phyloP scores from a whole-genome alignment of 2,329 filamentous ascomycete species.

The Cladophialophora psammophila region DNA sequence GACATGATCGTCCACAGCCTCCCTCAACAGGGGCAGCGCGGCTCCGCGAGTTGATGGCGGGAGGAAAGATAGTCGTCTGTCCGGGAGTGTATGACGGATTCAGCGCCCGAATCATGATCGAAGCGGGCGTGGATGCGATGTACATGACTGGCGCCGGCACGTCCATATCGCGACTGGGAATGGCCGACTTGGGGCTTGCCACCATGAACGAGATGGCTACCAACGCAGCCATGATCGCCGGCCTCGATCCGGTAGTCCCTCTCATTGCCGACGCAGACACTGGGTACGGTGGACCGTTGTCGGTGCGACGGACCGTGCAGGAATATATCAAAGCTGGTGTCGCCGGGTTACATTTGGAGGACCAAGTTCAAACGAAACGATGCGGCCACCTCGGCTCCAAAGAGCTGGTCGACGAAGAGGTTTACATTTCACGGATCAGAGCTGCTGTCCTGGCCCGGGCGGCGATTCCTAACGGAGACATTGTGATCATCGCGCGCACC shows the following conservation, averaged over 20 bases:
- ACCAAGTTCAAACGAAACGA: constrained; percentile 50
- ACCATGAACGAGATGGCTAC: constrained; percentile 60
- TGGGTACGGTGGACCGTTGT: constrained; percentile 59
- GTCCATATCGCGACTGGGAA: constrained; percentile 56
- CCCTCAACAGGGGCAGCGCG: constrained; percentile 25
- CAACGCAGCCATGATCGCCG: constrained; percentile 61
- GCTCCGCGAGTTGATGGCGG: constrained; percentile 45
- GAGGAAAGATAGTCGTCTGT: constrained; percentile 51
- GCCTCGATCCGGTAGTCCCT: constrained; percentile 56
- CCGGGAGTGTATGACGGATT: constrained; percentile 62
- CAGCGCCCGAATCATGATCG: constrained; percentile 57
- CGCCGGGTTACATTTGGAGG: constrained; percentile 64
- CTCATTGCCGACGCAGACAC: constrained; percentile 62
- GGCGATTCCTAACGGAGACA: constrained; percentile 44
- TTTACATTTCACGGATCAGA: constrained; percentile 47
- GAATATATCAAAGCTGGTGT: constrained; percentile 61
- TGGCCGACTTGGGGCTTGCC: constrained; percentile 59
- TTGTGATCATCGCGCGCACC: constrained; percentile 54
- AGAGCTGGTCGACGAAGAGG: constrained; percentile 45
- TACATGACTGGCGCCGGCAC: constrained; percentile 64
- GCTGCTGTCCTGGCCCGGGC: constrained; percentile 42
- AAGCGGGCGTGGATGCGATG: constrained; percentile 57
- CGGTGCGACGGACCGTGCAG: constrained; percentile 56
- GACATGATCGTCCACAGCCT: too few species aligned
- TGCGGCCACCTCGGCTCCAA: constrained; percentile 51